phyloP scores from a whole-genome alignment of 2,329 filamentous ascomycete species.

The Phyllosticta ampelicida region DNA sequence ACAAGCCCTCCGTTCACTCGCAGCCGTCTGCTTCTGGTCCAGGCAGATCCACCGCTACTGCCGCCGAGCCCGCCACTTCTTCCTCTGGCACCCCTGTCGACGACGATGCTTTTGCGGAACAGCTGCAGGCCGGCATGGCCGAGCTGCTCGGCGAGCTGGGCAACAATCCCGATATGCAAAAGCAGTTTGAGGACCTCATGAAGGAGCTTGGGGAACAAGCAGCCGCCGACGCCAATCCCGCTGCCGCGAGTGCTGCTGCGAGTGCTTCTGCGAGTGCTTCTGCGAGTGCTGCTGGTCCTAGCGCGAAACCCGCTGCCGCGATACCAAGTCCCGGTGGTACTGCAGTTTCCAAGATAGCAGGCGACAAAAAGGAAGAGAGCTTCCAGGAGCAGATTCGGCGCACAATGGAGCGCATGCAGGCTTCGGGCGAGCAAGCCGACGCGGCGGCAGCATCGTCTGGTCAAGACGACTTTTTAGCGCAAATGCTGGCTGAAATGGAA shows the following conservation, averaged over 20 bases:
- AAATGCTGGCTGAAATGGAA: constrained; percentile 84
- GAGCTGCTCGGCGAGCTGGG: constrained; percentile 65
- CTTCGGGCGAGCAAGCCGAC: constrained; percentile 74
- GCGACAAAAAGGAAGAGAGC: constrained; percentile 44
- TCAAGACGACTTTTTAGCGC: constrained; percentile 70
- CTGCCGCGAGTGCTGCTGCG: constrained; percentile 12
- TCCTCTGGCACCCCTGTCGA: constrained; percentile 27
- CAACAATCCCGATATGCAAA: constrained; percentile 53
- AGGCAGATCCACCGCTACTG: constrained; percentile 24
- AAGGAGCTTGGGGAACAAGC: constrained; percentile 51
- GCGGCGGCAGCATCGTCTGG: constrained; percentile 57
- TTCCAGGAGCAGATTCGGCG: constrained; percentile 89
- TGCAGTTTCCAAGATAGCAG: constrained; percentile 9
- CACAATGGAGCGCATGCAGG: constrained; percentile 95
- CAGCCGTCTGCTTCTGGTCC: constrained; percentile 30
- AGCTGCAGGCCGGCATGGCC: constrained; percentile 86
- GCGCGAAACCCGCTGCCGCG: neutral
- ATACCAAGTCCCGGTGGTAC: constrained; percentile 13
- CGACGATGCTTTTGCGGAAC: constrained; percentile 72
- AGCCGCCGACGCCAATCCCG: constrained; percentile 18
- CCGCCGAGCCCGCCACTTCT: constrained; percentile 17
- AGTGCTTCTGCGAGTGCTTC: no score
- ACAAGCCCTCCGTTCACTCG: constrained; percentile 21
- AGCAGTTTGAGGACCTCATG: constrained; percentile 68
- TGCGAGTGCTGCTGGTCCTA: constrained; percentile 13